phyloP scores from a whole-genome alignment of 2,329 filamentous ascomycete genomes.

The Furcasterigmium furcatum region DNA sequence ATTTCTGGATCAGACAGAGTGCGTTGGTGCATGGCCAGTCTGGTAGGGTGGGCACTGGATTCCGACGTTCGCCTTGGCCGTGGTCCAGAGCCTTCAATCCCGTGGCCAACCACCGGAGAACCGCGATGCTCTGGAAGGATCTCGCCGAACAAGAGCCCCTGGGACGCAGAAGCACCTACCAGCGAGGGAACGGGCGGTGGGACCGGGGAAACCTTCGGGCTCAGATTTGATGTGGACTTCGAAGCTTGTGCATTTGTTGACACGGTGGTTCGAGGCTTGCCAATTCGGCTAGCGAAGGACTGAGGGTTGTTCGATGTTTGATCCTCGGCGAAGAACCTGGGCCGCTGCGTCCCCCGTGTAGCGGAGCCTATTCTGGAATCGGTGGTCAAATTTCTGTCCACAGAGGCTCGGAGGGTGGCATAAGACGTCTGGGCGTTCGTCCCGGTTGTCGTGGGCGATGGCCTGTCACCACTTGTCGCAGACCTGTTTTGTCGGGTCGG shows the following conservation, averaged over 20 bases:
- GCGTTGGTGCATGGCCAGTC: constrained; percentile 38
- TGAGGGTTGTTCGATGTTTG: constrained; percentile 50
- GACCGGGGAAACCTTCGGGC: constrained; percentile 19
- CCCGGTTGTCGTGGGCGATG: constrained; percentile 9
- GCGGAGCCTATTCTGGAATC: constrained; percentile 11
- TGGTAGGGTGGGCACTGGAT: constrained; percentile 58
- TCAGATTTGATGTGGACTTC: constrained; percentile 28
- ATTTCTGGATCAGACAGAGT: constrained; percentile 52
- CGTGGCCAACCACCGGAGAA: constrained; percentile 52
- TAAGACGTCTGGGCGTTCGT: constrained; percentile 34
- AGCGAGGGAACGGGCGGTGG: constrained; percentile 23
- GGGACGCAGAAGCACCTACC: constrained; percentile 23
- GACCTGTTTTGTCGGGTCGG: constrained; percentile 31
- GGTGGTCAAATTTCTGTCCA: constrained; percentile 24
- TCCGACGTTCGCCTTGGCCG: constrained; percentile 66
- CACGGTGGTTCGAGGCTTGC: constrained; percentile 40
- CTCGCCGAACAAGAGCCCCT: constrained; percentile 71
- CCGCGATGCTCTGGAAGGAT: constrained; percentile 59
- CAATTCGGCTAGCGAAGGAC: constrained; percentile 58
- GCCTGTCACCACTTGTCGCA: constrained; percentile 23
- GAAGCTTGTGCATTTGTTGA: constrained; percentile 28
- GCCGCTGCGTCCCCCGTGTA: constrained; percentile 31
- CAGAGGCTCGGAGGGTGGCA: constrained; percentile 34
- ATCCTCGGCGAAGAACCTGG: constrained; percentile 46
- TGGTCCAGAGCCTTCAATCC: constrained; percentile 46